Conservation (phyloP, 257 asterid genomes). For the Nicotiana attenuata region DNA sequence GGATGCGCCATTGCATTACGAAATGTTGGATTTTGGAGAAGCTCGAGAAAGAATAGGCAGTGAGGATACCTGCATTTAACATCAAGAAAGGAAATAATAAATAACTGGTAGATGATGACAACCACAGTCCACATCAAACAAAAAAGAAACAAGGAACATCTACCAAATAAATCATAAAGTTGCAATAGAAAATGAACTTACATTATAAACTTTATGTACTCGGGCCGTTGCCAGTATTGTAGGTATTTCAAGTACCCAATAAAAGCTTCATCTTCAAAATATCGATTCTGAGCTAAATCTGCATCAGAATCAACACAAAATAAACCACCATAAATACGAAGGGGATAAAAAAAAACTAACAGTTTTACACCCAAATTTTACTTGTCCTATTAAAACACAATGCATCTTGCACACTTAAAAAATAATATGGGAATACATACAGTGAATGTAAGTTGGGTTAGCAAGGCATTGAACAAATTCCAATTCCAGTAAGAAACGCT, state of each 20-base stretch:
- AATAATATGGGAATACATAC: slow-evolving; percentile 21
- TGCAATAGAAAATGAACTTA: slow-evolving; percentile 20
- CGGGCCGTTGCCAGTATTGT: slow-evolving; percentile 92
- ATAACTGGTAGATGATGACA: not conserved
- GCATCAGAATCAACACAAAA: slow-evolving; percentile 11
- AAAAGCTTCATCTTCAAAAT: slow-evolving; percentile 90
- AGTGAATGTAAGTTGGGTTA: slow-evolving; percentile 85
- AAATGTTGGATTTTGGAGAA: slow-evolving; percentile 75
- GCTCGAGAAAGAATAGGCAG: slow-evolving; percentile 87
- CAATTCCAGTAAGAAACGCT: slow-evolving; percentile 81
- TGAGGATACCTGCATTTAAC: slow-evolving; percentile 71
- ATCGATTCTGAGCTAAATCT: slow-evolving; percentile 97
- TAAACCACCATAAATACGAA: not conserved
- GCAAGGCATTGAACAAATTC: slow-evolving; percentile 92
- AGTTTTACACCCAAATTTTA: not conserved
- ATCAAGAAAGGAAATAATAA: not conserved
- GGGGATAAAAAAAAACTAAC: not conserved
- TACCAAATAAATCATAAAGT: no score
- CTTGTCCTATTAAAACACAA: not conserved
- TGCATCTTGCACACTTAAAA: not conserved
- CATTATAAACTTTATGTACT: slow-evolving; percentile 82
- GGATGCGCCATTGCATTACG: slow-evolving; percentile 98
- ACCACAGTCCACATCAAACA: not conserved
- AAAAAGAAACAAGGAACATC: not conserved
- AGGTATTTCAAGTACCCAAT: slow-evolving; percentile 89